A percentile compares a stretch with the other conserved stretches of the same genome.
Conservation (phyloP, 1,284 basidiomycete species). For the Schizophyllum commune region DNA sequence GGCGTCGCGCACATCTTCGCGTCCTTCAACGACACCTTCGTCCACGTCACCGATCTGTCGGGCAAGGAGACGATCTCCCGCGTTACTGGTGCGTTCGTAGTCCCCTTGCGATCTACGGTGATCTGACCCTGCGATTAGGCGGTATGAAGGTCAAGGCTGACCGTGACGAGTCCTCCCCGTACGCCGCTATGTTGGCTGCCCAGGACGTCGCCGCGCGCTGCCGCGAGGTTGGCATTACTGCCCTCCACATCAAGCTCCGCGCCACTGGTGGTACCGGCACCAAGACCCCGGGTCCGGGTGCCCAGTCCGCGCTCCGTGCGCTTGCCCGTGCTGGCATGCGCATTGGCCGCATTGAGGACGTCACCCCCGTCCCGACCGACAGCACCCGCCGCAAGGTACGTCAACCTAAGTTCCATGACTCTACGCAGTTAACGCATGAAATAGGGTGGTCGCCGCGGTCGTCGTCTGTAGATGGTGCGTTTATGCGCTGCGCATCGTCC, state of each 20-base stretch:
- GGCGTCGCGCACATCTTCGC: slow-evolving; percentile 97
- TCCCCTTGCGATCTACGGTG: background rate
- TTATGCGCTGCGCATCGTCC: slow-evolving; percentile 11
- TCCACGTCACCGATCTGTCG: slow-evolving; percentile 98
- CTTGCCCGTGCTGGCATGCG: slow-evolving; percentile 98
- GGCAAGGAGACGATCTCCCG: slow-evolving; percentile 99
- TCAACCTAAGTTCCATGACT: slow-evolving; percentile 7
- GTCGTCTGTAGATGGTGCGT: slow-evolving; percentile 63
- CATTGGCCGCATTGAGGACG: slow-evolving; percentile 96
- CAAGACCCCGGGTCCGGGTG: slow-evolving; percentile 98
- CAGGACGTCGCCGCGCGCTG: slow-evolving; percentile 95
- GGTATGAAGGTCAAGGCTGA: slow-evolving; percentile 99
- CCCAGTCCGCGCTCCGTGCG: slow-evolving; percentile 96
- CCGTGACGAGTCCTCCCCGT: slow-evolving; percentile 98
- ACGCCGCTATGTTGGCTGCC: slow-evolving; percentile 99
- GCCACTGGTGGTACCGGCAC: slow-evolving; percentile 98
- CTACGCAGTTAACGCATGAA: slow-evolving; percentile 6
- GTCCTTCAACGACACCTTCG: slow-evolving; percentile 99
- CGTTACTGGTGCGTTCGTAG: slow-evolving; percentile 82
- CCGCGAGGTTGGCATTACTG: slow-evolving; percentile 98
- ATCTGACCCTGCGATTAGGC: slow-evolving; percentile 35
- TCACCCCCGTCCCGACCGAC: slow-evolving; percentile 96
- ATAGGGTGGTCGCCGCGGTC: slow-evolving; percentile 99
- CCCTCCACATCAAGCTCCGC: slow-evolving; percentile 95
- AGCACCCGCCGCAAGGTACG: slow-evolving; percentile 91